Evolutionary conservation across 1,284 basidiomycete species (phyloP).

Genomic region (Takashimella koratensis): DNA sequence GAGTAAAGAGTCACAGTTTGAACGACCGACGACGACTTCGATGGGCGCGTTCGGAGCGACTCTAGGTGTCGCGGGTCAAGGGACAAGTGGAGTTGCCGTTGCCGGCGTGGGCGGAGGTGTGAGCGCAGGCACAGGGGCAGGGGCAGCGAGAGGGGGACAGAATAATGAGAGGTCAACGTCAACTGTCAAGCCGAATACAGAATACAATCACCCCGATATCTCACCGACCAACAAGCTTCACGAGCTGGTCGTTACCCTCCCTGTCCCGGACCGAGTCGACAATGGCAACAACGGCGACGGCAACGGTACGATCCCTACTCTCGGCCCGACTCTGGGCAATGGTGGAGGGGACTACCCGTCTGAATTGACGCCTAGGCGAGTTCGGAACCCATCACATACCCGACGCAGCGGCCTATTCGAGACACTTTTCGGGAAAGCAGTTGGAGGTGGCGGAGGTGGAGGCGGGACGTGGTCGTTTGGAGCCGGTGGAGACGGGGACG

Average conservation of each 20-base stretch:
- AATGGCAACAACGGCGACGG: background rate
- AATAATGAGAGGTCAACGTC: too few species aligned
- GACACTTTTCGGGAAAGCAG: background rate
- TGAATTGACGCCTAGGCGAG: background rate
- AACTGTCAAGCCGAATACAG: too few species aligned
- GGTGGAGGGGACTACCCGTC: background rate
- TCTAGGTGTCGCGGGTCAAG: too few species aligned
- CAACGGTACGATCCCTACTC: too few species aligned
- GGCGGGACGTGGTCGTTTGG: background rate
- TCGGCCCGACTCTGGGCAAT: too few species aligned
- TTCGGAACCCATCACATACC: background rate
- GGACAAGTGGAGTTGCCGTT: too few species aligned
- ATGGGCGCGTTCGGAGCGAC: too few species aligned
- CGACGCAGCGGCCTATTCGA: background rate
- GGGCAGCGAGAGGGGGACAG: too few species aligned
- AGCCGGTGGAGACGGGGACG: background rate
- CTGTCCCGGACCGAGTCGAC: background rate
- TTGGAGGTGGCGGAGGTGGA: background rate
- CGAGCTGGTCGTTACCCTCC: background rate
- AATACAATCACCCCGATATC: background rate
- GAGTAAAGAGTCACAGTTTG: conserved; percentile 17
- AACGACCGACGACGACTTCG: too few species aligned
- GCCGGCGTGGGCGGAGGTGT: too few species aligned
- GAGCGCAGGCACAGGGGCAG: too few species aligned
- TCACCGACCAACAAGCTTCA: background rate